phyloP scores from a whole-genome alignment of 257 asterid genomes.

The Solanum gracilifrons region DNA sequence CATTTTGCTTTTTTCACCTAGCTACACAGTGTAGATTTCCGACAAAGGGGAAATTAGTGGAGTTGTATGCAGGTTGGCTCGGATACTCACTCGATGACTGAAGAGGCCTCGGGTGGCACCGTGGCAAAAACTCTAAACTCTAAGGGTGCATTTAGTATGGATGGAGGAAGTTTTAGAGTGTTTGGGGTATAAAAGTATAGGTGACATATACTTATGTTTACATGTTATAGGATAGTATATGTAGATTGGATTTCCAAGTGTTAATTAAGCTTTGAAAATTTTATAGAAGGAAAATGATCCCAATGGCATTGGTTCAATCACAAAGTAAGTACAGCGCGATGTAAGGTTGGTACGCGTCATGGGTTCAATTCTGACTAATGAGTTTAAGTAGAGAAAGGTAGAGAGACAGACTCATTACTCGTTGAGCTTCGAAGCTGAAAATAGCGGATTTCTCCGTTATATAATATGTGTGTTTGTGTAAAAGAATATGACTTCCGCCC shows the following conservation, averaged over 20 bases:
- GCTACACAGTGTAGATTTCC: too few relatives aligned
- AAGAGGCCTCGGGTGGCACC: too few relatives aligned
- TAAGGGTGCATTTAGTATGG: too few relatives aligned
- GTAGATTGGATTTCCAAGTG: not conserved
- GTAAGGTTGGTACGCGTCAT: not conserved
- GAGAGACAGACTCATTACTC: not conserved
- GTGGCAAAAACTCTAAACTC: too few relatives aligned
- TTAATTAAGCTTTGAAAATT: not conserved
- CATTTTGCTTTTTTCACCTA: too few relatives aligned
- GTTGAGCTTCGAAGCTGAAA: not conserved
- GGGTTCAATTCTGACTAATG: not conserved
- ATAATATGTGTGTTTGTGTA: not conserved
- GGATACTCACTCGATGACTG: too few relatives aligned
- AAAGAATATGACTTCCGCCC: not conserved
- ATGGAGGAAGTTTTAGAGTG: too few relatives aligned
- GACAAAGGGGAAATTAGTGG: too few relatives aligned
- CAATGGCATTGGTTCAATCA: too few relatives aligned
- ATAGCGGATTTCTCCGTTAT: not conserved
- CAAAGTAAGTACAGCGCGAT: too few relatives aligned
- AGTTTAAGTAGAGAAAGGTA: not conserved
- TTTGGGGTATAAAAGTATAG: not conserved
- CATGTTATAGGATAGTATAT: not conserved
- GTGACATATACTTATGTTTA: not conserved
- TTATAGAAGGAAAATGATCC: not conserved
- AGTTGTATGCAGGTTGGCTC: too few relatives aligned